Evolutionary conservation across 352 stramenopile genomes (phyloP), one percentile per base, ranked within the genome.

Genomic region (Phytophthora niederhauseri): DNA sequence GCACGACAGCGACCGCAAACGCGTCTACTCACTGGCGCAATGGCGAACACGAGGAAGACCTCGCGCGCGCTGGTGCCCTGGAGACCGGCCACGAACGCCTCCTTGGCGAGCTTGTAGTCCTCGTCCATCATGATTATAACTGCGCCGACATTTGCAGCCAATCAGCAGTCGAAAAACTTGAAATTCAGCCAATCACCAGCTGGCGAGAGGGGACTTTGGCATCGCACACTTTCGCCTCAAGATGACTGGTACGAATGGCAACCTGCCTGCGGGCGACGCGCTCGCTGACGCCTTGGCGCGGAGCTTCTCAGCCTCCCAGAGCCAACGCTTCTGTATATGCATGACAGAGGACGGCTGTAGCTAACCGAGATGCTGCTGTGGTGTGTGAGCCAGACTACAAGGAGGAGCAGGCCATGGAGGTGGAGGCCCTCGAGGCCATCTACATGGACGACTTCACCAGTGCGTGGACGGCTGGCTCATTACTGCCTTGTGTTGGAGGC

Each of bases 371-470:
- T 34, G 28, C 43, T 38, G 14, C 41, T 52, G 45, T 61, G 31
- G 17, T 46, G 17, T 46, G 61, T 53, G 26, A 59, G 41, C 54
- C 36, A 94, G 89, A 96, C 77, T 95, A 96, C 81, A 87, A 86
- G 64, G 89, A 95, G 72, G 89, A 96, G 61, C 87, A 95, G 75
- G 76, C 73, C 70, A 96, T 96, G 89, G 89, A 96, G 79, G 87
- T 94, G 71, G 89, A 96, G 66, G 89, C 89, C 49, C 85, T 96
- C 63, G 89, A 95, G 66, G 86, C 89, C 73, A 96, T 96, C 58
- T 96, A 96, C 73, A 95, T 94, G 83, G 84, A 96, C 72, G 89
- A 96, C 66, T 96, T 96, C 75, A 89, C 72, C 56, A 89, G 89
- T 96, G 74, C 53, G 84, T 83, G 11, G 36, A 14, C 11, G 14